These are phyloP conservation scores for Pichia sp. DNA, from an alignment of 1,139 yeast species.

Conservation along the genomic window DNA sequence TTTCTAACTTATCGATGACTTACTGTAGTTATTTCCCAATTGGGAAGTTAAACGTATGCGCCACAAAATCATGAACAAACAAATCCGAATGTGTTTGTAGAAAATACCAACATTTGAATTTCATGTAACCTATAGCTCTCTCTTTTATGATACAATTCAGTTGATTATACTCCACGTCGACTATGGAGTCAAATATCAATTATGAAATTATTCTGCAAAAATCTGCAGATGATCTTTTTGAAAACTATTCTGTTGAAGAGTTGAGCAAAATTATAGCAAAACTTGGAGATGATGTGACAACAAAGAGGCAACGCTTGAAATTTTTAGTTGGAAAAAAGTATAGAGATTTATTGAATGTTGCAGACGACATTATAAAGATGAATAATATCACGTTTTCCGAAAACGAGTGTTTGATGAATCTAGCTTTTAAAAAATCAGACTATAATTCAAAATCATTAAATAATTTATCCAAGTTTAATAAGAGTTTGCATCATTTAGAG, in stretches of 20 bases:
- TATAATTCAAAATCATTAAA: conserved; percentile 21
- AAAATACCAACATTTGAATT: too few species aligned
- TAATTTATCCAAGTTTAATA: conserved; percentile 19
- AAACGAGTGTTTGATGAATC: conserved; percentile 22
- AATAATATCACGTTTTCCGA: conserved; percentile 33
- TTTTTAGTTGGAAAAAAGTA: conserved; percentile 59
- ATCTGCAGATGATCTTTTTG: conserved; percentile 22
- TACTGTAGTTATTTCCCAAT: too few species aligned
- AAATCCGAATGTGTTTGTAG: too few species aligned
- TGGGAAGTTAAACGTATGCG: too few species aligned
- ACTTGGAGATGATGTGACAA: conserved; percentile 18
- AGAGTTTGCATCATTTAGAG: conserved; percentile 3
- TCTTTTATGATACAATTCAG: too few species aligned
- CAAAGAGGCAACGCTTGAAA: conserved; percentile 43
- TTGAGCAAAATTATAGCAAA: conserved; percentile 20
- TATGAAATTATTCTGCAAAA: conserved; percentile 5
- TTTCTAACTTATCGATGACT: too few species aligned
- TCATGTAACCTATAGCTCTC: too few species aligned
- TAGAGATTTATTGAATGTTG: conserved; percentile 60
- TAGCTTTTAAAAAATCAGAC: conserved; percentile 26
- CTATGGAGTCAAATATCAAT: not conserved
- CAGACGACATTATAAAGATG: conserved; percentile 61
- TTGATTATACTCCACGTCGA: too few species aligned
- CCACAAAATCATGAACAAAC: too few species aligned
- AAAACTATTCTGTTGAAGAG: conserved; percentile 24